phyloP scores from a whole-genome alignment of 768 basidiomycete species.

The Collybia mongolica region DNA sequence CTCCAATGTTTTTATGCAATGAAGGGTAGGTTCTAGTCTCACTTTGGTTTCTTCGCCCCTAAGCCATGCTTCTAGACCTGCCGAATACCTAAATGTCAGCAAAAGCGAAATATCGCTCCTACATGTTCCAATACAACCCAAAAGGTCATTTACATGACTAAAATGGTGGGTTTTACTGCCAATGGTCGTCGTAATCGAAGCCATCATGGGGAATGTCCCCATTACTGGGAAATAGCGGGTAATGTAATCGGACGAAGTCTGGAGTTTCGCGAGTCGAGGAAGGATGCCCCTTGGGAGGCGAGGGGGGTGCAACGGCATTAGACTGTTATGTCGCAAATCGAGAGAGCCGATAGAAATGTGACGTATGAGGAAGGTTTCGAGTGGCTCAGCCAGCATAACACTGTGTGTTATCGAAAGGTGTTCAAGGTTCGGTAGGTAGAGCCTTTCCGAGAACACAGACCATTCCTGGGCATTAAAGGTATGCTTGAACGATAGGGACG shows the following conservation, averaged over 20 bases:
- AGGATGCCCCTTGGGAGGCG: not conserved
- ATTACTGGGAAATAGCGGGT: not conserved
- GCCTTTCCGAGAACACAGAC: not conserved
- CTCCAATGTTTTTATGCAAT: not conserved
- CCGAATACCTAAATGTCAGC: not conserved
- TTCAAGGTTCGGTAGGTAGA: not conserved
- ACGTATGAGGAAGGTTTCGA: not conserved
- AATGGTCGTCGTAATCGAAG: not conserved
- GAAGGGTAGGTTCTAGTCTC: not conserved
- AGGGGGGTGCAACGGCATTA: not conserved
- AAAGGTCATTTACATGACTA: not conserved
- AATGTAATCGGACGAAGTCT: conserved; percentile 2
- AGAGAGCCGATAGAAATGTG: conserved; percentile 2
- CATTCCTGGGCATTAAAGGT: conserved; percentile 2
- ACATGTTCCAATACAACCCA: not conserved
- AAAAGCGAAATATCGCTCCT: not conserved
- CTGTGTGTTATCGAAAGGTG: conserved; percentile 3
- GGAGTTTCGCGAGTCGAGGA: not conserved
- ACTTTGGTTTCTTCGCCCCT: not conserved
- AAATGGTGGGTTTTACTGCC: not conserved
- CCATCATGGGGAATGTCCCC: not conserved
- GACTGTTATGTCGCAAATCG: conserved; percentile 2
- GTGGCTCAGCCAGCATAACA: not conserved
- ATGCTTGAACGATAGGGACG: not conserved
- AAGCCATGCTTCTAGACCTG: conserved; percentile 3